These are phyloP conservation scores for Ceratocystis variospora DNA, from an alignment of 2,329 filamentous ascomycete species.

Conservation along the genomic window DNA sequence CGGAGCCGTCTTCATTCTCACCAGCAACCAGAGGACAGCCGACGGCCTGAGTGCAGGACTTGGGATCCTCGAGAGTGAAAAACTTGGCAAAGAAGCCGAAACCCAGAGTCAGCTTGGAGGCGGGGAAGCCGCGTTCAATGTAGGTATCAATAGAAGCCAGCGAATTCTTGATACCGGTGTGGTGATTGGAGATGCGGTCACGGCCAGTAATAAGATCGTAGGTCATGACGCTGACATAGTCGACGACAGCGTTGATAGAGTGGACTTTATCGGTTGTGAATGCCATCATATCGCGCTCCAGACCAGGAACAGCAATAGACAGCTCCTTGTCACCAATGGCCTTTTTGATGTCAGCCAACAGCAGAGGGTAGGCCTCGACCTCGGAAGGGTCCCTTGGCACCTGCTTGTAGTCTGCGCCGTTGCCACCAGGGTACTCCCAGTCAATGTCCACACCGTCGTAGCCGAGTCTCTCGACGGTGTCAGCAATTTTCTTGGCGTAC, in stretches of 20 bases:
- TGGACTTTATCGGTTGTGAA: slow-evolving; percentile 47
- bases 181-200: slow-evolving; percentile 48
- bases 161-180: slow-evolving; percentile 45
- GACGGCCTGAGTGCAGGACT: slow-evolving; percentile 31
- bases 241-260: slow-evolving; percentile 43
- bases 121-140: slow-evolving; percentile 37
- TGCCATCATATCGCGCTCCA: slow-evolving; percentile 51
- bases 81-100: slow-evolving; percentile 56
- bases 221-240: slow-evolving; percentile 55
- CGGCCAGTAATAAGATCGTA: slow-evolving; percentile 60
- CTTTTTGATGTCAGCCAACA: slow-evolving; percentile 44
- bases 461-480: slow-evolving; percentile 45
- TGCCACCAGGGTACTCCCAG: slow-evolving; percentile 38
- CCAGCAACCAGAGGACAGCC: slow-evolving; percentile 43
- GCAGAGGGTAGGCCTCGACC: slow-evolving; percentile 47
- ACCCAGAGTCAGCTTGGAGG: slow-evolving; percentile 45
- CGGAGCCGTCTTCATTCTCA: slow-evolving; percentile 23
- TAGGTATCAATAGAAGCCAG: slow-evolving; percentile 44
- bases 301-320: slow-evolving; percentile 54
- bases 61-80: slow-evolving; percentile 36
- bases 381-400: slow-evolving; percentile 49
- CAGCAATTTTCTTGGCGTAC: slow-evolving; percentile 51
- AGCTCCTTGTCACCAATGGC: slow-evolving; percentile 44
- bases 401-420: slow-evolving; percentile 34
- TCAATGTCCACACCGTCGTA: slow-evolving; percentile 43